Base-by-base conservation (phyloP, 2,329 filamentous ascomycete genomes). In the Exophiala phaeomuriformis region DNA sequence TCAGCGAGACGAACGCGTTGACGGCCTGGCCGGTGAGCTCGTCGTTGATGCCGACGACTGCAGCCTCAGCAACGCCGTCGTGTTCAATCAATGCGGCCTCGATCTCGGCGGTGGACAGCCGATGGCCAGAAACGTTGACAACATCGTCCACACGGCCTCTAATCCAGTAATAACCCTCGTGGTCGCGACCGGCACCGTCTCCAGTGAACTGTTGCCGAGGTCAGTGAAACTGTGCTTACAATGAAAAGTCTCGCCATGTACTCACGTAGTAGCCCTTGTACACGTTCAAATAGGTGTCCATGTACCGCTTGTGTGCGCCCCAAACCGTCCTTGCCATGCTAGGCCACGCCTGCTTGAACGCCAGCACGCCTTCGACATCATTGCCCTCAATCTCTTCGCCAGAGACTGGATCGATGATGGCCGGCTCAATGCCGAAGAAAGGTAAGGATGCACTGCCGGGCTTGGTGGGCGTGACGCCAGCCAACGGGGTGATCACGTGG, bases 161-260 rank as follows among this genome's bases (percentile, higher is more conserved):
- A 70, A 98, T 98, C 93, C 93, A 98, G 82, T 97, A 98, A 78
- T 96, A 98, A 53, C 93, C 93, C 66, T 98, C 93, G 72, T 95
- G 87, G 70, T 98, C 93, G 68, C 93, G 88, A 56, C 88, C 93
- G 52, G 93, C 93, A 68, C 93, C 93, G 68, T 98, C 93, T 56
- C 74, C 75, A 47, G 73, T 76, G 67, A 76, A 76, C 73, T 75
- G 60, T 50, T 5, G 52, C 6, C 29, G 6, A 5, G n/a, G 29
- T 62, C 41, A 62, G 62, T 55, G 29, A n/a, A 8, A 7, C 32
- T 6, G 2, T 41, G 5, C 4, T 32, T 19, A 19, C 19, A 19
- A 19, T 19, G 19, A 19, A 19, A 19, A 19, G 19, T 19, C 19
- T 19, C 19, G 19, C 19, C 19, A 2, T n/a, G 40, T 28, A 77